Evolutionary conservation across 2,329 filamentous ascomycete species (phyloP).

Genomic region (Parasarocladium wereldwijsianum): DNA sequence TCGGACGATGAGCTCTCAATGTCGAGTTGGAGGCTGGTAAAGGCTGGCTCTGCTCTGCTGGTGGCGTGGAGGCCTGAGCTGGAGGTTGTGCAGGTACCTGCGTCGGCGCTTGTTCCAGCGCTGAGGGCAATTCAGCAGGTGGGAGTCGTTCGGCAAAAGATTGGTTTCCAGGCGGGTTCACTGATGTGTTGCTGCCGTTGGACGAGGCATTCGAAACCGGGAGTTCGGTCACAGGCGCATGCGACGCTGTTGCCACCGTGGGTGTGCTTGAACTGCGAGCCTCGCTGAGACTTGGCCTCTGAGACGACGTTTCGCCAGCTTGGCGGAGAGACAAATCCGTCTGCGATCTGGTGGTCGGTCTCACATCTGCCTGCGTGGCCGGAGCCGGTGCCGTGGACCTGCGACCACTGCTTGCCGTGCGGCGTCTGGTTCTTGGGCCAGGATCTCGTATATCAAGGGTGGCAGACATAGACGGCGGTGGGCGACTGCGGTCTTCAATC

Average conservation of each 20-base stretch:
- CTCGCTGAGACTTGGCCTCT: conserved; percentile 26
- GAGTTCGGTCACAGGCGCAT: conserved; percentile 11
- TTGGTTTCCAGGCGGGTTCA: conserved; percentile 3
- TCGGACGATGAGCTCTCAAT: conserved; percentile 18
- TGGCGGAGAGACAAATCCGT: conserved; percentile 43
- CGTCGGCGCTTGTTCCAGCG: conserved; percentile 3
- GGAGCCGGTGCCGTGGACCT: conserved; percentile 35
- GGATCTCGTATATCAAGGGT: conserved; percentile 18
- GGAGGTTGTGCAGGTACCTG: conserved; percentile 10
- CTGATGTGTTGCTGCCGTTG: conserved; percentile 14
- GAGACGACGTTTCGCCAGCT: conserved; percentile 19
- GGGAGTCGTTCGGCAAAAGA: conserved; percentile 21
- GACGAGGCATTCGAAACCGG: conserved; percentile 5
- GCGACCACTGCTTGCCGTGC: conserved; percentile 39
- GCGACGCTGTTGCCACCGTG: conserved; percentile 12
- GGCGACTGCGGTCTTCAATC: conserved; percentile 34
- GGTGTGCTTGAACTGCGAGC: conserved; percentile 25
- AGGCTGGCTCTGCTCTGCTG: conserved; percentile 7
- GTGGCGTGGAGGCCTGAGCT: conserved; percentile 8
- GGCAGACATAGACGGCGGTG: conserved; percentile 22
- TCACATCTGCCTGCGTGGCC: conserved; percentile 24
- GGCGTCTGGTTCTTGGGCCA: conserved; percentile 22
- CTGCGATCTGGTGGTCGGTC: conserved; percentile 44
- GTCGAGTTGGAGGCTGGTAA: conserved; percentile 2
- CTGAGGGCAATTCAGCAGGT: conserved; percentile 6